Evolutionary conservation across 495 filamentous ascomycete genomes (phyloP), one percentile per base, ranked within the genome.

Genomic region (Podospora didyma): DNA sequence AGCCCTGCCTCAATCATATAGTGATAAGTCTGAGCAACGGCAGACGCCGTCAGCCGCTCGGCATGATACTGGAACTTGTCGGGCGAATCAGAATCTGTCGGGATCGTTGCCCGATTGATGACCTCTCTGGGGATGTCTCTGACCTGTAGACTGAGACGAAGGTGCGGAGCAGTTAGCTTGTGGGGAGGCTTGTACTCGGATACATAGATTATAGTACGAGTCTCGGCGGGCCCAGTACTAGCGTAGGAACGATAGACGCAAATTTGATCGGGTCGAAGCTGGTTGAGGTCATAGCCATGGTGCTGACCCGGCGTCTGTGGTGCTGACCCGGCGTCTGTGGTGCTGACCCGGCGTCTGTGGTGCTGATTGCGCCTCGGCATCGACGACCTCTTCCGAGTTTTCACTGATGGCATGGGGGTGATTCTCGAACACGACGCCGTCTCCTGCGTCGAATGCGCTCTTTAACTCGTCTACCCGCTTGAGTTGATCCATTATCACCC

Each of bases 331-430:
- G 52, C 10, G 28, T 49, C 11, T 28, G 3, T n/a, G n/a, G n/a
- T n/a, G n/a, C n/a, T n/a, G n/a, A n/a, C n/a, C n/a, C n/a, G n/a
- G n/a, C n/a, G n/a, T n/a, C n/a, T n/a, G n/a, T n/a, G n/a, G 44
- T 17, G 46, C 74, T 88, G 3, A 60, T 87, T 28, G 48, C 2
- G 45, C 19, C n/a, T 19, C 2, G 10, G 10, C 6, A n/a, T 7
- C 26, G 2, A 53, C 14, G 7, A 57, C 22, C 41, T 42, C 51
- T 16, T 31, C 11, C 20, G 28, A 24, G 24, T 16, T 21, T 5
- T 59, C 57, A 46, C 35, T 46, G 1, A 60, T 22, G 21, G 46
- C 57, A 34, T 50, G 17, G 1, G 46, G 4, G 23, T 54, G 45
- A 39, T 49, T 55, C 23, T 50, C 57, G 20, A 60, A 60, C 45